A percentile compares a stretch with the other conserved stretches of the same genome.
Evolutionary conservation across 2,329 filamentous ascomycete species (phyloP).

Genomic region (Fonsecaea erecta): DNA sequence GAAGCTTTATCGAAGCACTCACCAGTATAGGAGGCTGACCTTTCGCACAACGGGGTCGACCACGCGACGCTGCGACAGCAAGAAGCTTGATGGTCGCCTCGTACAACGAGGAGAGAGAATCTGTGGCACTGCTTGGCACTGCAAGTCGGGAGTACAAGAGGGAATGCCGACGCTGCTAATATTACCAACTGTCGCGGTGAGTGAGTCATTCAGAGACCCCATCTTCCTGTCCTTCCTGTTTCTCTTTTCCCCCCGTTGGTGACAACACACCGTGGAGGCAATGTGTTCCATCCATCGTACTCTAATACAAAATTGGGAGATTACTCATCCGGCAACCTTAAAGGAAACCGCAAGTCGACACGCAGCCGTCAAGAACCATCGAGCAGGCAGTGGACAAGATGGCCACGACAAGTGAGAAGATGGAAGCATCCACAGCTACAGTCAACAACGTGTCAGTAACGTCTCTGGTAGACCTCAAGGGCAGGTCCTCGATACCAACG

Average conservation of each 20-base stretch:
- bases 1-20: no score
- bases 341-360: neutral
- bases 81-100: neutral
- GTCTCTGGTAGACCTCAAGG: constrained; percentile 14
- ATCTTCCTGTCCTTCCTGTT: neutral
- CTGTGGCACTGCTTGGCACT: neutral
- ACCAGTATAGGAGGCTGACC: no score
- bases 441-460: constrained; percentile 26
- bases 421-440: constrained; percentile 10
- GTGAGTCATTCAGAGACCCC: neutral
- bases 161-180: neutral
- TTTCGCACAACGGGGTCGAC: neutral
- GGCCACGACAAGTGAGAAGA: neutral
- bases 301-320: neutral
- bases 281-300: neutral
- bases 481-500: neutral
- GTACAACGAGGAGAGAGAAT: neutral
- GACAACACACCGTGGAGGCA: neutral
- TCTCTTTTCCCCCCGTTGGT: neutral
- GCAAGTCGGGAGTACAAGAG: neutral
- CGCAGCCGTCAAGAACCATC: neutral
- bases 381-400: neutral
- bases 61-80: neutral
- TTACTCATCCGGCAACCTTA: neutral
- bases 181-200: neutral